Conservation (phyloP, 1,284 basidiomycete genomes). For the Neolentinus lepideus region DNA sequence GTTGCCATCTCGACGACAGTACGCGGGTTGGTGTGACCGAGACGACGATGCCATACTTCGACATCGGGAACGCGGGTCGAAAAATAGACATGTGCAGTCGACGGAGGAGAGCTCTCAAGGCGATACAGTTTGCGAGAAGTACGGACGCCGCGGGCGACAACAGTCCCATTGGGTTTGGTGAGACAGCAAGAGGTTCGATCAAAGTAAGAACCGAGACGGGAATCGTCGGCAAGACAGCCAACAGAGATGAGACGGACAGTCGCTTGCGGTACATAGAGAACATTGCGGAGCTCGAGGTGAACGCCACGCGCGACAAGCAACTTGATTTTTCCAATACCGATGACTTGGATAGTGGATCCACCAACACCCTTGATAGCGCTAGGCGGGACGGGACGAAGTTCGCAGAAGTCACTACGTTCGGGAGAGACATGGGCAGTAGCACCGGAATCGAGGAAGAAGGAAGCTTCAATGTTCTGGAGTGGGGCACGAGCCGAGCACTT, state of each 20-base stretch:
- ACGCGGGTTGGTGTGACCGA: conserved; percentile 7
- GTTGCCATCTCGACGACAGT: conserved; percentile 7
- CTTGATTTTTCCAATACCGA: conserved; percentile 21
- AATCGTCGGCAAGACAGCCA: conserved; percentile 4
- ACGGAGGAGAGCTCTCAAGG: background rate
- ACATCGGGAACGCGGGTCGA: background rate
- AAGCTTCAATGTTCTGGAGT: background rate
- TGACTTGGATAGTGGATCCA: conserved; percentile 21
- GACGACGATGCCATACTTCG: conserved; percentile 7
- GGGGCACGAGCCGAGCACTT: background rate
- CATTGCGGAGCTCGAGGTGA: conserved; percentile 11
- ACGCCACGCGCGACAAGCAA: conserved; percentile 15
- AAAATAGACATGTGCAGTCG: background rate
- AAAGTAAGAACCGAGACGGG: background rate
- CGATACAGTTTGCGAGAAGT: background rate
- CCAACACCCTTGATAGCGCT: conserved; percentile 22
- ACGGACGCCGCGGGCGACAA: background rate
- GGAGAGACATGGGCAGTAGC: conserved; percentile 23
- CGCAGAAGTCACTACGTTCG: conserved; percentile 18
- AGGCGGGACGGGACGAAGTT: conserved; percentile 17
- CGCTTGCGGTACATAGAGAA: conserved; percentile 17
- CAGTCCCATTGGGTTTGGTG: background rate
- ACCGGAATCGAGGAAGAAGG: conserved; percentile 25
- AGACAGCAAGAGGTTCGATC: background rate
- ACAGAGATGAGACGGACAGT: conserved; percentile 19